Base-by-base conservation (phyloP, 805 yeast genomes). In the Yarrowia porcina region DNA sequence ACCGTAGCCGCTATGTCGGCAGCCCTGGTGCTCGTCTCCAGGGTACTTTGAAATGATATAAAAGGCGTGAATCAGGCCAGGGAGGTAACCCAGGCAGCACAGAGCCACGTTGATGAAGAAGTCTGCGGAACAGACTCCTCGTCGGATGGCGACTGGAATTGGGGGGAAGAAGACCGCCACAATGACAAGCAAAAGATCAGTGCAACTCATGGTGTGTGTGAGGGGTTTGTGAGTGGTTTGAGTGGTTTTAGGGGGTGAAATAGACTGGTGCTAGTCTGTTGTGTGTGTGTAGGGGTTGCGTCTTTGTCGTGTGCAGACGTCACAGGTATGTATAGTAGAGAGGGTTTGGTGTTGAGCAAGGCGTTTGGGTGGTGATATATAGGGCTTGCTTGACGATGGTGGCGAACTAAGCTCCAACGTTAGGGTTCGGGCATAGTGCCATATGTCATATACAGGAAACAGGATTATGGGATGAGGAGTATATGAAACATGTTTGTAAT, bases 11-110 rank as follows among this genome's bases (percentile, higher is more conserved):
- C 32, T 18, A 20, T 39, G 47, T 9, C 38, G 49, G 27, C 61
- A 56, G 5, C 25, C 20, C 17, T 8, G 17, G 30, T 18, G 63
- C 28, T 65, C 67, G 15, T 21, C 45, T 23, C 73, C 70, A 10
- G 96, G 96, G 70, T 87, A 87, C 68, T 82, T 79, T 63, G 90
- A 83, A 63, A 89, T 88, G 69, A 89, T 86, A 73, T 88, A 89
- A 83, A 89, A 86, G 41, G 87, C 77, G 70, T 89, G 96, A 65
- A 89, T 73, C 36, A 89, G 79, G 11, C 94, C 96, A 0, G 96
- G 96, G 62, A 89, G 70, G 71, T 80, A 85, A 1, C 96, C 94
- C 45, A 89, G 77, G 63, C 83, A 69, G 73, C 90, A 87, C 30
- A 89, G 79, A 7, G 87, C 83, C 50, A 89, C 77, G 73, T 89